Evolutionary conservation across 345 rosid genomes (phyloP), one percentile per base, ranked within the genome.

Genomic region (Euphorbia pulcherrima): DNA sequence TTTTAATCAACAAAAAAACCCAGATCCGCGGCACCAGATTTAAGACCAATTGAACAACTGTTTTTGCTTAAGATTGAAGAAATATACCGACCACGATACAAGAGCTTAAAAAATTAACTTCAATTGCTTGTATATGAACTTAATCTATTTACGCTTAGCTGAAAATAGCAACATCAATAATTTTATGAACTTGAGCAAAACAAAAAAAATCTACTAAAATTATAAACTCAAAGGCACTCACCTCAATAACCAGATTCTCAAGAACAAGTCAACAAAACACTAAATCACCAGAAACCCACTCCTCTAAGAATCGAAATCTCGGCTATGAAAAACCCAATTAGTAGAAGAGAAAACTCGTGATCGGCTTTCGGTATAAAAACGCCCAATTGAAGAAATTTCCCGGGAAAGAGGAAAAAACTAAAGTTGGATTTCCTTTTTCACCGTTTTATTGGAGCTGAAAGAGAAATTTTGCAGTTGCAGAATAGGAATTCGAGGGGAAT

Each of bases 31-130:
- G 58, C 30, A 23, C 37, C 37, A 23, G 63, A 60, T 14, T 67
- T 1, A 30, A 71, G 12, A 11, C 44, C 60, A 23, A n/a, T 59
- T 44, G n/a, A 72, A 72, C 61, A 73, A 78, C 60, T 53, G 72
- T 41, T 33, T 51, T 79, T 67, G 24, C 84, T 76, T 81, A 72
- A 62, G 68, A 70, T 77, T 30, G 55, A 82, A 78, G 52, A 68
- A 58, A 41, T 39, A 68, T 54, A 44, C 60, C 48, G 47, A 65
- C 76, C 72, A 10, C 59, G 52, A 54, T 33, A 7, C 13, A 23
- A 7, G 5, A 18, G 63, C 20, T 59, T 33, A 18, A 33, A 17
- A 33, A 59, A 59, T 62, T 51, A 29, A 68, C 46, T 6, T 3
- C 0, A 21, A 17, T 46, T 23, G 26, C 67, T 26, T 33, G 18